Percentiles rank a stretch among this genome's conserved stretches.
These are phyloP conservation scores for Vachellia pachyceras DNA, from an alignment of 306 rosid genomes.

Conservation along the genomic window DNA sequence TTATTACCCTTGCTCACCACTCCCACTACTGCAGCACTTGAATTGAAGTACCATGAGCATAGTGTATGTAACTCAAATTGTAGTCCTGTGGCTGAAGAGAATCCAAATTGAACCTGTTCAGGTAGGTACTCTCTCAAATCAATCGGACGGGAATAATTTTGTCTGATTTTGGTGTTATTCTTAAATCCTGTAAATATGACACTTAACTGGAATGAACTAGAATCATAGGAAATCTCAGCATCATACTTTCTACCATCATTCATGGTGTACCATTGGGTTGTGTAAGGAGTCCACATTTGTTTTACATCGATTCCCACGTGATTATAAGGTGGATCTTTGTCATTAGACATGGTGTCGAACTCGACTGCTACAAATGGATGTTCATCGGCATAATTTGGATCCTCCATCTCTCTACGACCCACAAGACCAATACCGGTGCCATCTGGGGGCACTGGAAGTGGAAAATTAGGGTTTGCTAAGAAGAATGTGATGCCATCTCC, in stretches of 20 bases:
- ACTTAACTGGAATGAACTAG: neutral
- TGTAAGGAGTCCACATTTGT: neutral
- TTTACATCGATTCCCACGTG: conserved; percentile 25
- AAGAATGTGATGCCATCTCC: conserved; percentile 56
- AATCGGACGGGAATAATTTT: neutral
- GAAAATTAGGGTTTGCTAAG: conserved; percentile 33
- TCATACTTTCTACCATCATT: conserved; percentile 29
- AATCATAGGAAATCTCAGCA: conserved; percentile 16
- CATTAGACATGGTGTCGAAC: conserved; percentile 38
- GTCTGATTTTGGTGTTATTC: neutral
- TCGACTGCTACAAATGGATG: conserved; percentile 50
- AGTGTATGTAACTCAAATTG: conserved; percentile 22
- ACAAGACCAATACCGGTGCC: conserved; percentile 37
- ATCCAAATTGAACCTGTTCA: conserved; percentile 31
- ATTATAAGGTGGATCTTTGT: neutral
- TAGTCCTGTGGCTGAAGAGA: conserved; percentile 30
- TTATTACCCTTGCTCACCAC: neutral
- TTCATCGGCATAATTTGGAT: neutral
- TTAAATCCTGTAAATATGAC: conserved; percentile 23
- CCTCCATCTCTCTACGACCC: neutral
- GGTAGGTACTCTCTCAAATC: conserved; percentile 21
- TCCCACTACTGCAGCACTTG: neutral
- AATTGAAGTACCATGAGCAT: conserved; percentile 31
- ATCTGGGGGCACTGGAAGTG: conserved; percentile 22
- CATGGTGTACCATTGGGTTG: conserved; percentile 14